Evolutionary conservation across 257 asterid genomes (phyloP).

Genomic region (Vinca minor): DNA sequence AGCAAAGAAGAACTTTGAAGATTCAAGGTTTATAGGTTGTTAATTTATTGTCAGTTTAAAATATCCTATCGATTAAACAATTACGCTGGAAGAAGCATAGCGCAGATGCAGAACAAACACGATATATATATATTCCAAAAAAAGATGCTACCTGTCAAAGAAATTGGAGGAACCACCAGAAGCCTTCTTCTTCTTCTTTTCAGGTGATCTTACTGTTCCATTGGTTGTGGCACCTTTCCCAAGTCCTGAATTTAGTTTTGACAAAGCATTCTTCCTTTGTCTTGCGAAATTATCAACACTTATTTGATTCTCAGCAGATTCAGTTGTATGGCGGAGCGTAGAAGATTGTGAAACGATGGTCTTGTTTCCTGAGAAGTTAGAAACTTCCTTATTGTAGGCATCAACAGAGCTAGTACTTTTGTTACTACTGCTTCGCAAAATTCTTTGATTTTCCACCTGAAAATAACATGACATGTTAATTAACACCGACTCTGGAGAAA

Average conservation of each 20-base stretch:
- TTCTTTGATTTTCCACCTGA: constrained; percentile 87
- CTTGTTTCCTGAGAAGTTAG: constrained; percentile 25
- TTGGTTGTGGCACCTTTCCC: constrained; percentile 27
- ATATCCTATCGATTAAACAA: background rate
- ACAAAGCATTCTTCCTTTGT: constrained; percentile 24
- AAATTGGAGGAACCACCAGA: constrained; percentile 39
- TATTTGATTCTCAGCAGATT: constrained; percentile 29
- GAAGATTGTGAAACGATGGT: constrained; percentile 29
- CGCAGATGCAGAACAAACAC: constrained; percentile 9
- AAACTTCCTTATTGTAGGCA: constrained; percentile 29
- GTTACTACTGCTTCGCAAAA: constrained; percentile 48
- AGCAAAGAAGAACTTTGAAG: background rate
- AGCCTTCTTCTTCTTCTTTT: constrained; percentile 42
- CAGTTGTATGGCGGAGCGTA: constrained; percentile 25
- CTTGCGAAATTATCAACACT: constrained; percentile 19
- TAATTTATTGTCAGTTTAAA: background rate
- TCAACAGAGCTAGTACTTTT: constrained; percentile 23
- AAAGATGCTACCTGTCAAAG: constrained; percentile 56
- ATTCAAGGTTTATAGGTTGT: background rate
- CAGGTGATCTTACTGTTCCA: constrained; percentile 30
- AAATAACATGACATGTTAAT: constrained; percentile 7
- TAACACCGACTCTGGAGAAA: background rate
- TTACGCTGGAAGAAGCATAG: constrained; percentile 2
- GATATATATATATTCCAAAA: constrained; percentile 9
- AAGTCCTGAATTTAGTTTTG: constrained; percentile 25